These are phyloP conservation scores for Clavispora asparagi DNA, from an alignment of 805 yeast genomes.

Conservation along the genomic window DNA sequence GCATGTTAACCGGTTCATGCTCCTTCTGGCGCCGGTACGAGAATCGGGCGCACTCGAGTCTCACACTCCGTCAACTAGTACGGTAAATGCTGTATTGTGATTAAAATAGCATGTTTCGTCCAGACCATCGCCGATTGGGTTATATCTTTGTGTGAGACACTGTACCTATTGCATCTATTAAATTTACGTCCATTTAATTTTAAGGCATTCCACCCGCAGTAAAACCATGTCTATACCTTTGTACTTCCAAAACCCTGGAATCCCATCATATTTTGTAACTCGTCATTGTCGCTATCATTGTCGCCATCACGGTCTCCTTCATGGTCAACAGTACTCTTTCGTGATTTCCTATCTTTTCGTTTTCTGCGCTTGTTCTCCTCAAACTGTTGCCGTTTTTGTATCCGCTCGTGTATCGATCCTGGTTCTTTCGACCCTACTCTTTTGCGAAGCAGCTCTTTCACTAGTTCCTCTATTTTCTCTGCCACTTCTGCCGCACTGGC, in stretches of 20 bases:
- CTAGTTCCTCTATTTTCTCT: conserved; percentile 23
- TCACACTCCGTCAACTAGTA: too few relatives aligned
- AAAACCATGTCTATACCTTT: too few relatives aligned
- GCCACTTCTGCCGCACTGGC: conserved; percentile 33
- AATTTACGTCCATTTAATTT: neutral
- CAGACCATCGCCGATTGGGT: too few relatives aligned
- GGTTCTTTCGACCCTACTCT: conserved; percentile 7
- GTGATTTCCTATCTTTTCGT: conserved; percentile 17
- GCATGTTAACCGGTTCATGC: conserved; percentile 1
- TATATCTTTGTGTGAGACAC: too few relatives aligned
- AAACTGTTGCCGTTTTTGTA: conserved; percentile 32
- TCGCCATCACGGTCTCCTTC: conserved; percentile 7
- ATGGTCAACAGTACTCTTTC: neutral
- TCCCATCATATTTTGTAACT: conserved; percentile 49
- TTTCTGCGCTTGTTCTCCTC: conserved; percentile 30
- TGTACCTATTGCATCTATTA: too few relatives aligned
- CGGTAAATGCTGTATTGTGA: too few relatives aligned
- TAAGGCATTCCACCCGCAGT: too few relatives aligned
- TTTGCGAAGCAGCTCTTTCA: conserved; percentile 19
- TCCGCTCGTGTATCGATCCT: conserved; percentile 35
- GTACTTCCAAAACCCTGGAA: conserved; percentile 51
- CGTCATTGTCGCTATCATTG: conserved; percentile 16
- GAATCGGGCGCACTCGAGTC: too few relatives aligned
- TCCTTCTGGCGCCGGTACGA: too few relatives aligned
- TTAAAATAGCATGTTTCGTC: too few relatives aligned